These are phyloP conservation scores for Teunomyces gatunensis DNA, from an alignment of 805 yeast genomes.

Conservation along the genomic window DNA sequence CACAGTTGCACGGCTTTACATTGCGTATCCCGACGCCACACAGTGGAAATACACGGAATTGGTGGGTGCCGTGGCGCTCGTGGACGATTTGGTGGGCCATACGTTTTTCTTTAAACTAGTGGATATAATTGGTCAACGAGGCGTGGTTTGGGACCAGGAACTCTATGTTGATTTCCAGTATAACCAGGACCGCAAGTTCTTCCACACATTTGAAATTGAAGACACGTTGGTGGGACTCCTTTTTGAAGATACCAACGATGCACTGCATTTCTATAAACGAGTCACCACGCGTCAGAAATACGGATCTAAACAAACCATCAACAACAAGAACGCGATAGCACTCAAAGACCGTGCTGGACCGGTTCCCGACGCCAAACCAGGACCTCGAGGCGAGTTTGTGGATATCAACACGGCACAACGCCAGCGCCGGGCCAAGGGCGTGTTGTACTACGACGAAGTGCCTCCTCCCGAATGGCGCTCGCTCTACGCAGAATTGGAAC, in stretches of 20 bases:
- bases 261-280: slow-evolving; percentile 78
- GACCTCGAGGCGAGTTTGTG: slow-evolving; percentile 64
- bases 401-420: slow-evolving; percentile 53
- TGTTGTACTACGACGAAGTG: slow-evolving; percentile 68
- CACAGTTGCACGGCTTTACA: slow-evolving; percentile 82
- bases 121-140: slow-evolving; percentile 76
- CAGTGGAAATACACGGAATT: slow-evolving; percentile 88
- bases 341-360: slow-evolving; percentile 49
- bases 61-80: slow-evolving; percentile 81
- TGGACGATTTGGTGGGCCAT: slow-evolving; percentile 92
- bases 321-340: slow-evolving; percentile 86
- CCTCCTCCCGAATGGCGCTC: slow-evolving; percentile 87
- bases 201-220: slow-evolving; percentile 92
- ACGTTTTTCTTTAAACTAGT: slow-evolving; percentile 88
- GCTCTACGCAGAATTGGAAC: slow-evolving; percentile 67
- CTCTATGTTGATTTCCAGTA: slow-evolving; percentile 83
- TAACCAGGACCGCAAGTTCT: slow-evolving; percentile 90
- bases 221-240: slow-evolving; percentile 83
- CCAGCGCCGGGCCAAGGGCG: slow-evolving; percentile 53
- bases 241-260: slow-evolving; percentile 87
- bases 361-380: slow-evolving; percentile 33
- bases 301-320: slow-evolving; percentile 81
- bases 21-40: slow-evolving; percentile 81
- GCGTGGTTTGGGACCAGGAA: slow-evolving; percentile 98
- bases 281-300: slow-evolving; percentile 74